phyloP scores from a whole-genome alignment of 2,329 filamentous ascomycete genomes.

The Colletotrichum navitas region DNA sequence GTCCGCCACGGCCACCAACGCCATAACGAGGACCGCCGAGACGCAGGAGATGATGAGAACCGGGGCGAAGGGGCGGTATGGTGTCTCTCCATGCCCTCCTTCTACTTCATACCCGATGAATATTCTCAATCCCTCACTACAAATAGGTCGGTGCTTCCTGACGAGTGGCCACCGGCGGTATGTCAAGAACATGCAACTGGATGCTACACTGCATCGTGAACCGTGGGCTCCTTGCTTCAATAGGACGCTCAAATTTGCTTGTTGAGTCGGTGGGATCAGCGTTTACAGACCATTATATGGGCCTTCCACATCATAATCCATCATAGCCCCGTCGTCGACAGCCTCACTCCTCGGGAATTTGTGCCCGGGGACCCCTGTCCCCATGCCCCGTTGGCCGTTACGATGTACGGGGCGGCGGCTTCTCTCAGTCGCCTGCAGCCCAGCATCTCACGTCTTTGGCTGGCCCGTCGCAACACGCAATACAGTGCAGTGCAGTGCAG shows the following conservation, averaged over 20 bases:
- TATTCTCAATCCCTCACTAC: not conserved
- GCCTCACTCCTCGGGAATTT: conserved; percentile 51
- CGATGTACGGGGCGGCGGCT: conserved; percentile 47
- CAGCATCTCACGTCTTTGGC: not conserved
- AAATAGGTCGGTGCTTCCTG: not conserved
- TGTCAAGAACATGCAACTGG: conserved; percentile 12
- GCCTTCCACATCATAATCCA: conserved; percentile 38
- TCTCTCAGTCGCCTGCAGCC: conserved; percentile 43
- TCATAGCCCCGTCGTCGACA: conserved; percentile 45
- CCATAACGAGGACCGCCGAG: not conserved
- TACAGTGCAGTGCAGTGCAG: not conserved
- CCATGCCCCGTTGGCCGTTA: conserved; percentile 44
- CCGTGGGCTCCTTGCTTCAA: conserved; percentile 37
- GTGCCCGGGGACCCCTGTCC: conserved; percentile 46
- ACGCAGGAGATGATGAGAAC: not conserved
- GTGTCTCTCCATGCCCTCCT: not conserved
- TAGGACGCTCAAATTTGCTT: conserved; percentile 37
- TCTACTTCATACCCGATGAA: not conserved
- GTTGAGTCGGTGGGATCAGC: conserved; percentile 43
- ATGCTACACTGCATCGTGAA: conserved; percentile 40
- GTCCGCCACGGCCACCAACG: not conserved
- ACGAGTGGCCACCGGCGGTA: not conserved
- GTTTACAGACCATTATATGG: conserved; percentile 35
- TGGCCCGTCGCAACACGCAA: not conserved
- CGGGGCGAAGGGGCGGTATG: not conserved